Conservation (phyloP, 2,329 filamentous ascomycete species). For the Aspergillus tubingensis region DNA sequence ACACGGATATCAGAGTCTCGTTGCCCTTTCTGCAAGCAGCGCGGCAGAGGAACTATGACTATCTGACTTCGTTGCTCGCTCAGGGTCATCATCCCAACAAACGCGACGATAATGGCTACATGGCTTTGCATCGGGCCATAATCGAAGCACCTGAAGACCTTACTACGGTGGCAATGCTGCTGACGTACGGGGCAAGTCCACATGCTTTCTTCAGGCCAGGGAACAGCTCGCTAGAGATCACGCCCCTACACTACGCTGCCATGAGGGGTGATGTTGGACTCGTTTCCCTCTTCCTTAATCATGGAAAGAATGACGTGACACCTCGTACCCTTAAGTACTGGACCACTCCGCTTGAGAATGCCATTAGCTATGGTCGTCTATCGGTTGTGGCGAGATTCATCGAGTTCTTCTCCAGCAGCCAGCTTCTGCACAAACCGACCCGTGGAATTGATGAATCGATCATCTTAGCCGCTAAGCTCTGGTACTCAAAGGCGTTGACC, state of each 20-base stretch:
- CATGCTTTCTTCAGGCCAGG: no score
- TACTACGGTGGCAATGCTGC: background rate
- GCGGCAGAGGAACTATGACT: background rate
- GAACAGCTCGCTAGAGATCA: background rate
- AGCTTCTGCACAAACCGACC: background rate
- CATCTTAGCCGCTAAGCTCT: background rate
- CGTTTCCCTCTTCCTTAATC: background rate
- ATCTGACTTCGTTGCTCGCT: background rate
- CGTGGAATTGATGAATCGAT: background rate
- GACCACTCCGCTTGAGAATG: background rate
- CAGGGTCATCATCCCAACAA: background rate
- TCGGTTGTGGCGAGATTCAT: background rate
- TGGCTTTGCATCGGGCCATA: background rate
- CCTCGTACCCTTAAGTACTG: background rate
- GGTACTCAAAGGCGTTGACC: background rate
- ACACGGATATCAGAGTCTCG: no score
- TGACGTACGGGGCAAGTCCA: background rate
- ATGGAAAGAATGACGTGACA: background rate
- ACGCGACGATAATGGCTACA: background rate
- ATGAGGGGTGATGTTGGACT: background rate
- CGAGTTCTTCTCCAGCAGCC: background rate
- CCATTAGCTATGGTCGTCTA: background rate
- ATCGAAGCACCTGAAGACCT: background rate
- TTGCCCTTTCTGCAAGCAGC: background rate
- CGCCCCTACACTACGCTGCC: background rate